A percentile compares a stretch with the other conserved stretches of the same genome.
phyloP scores from a whole-genome alignment of 805 yeast species.

The Candida namnaoensis region DNA sequence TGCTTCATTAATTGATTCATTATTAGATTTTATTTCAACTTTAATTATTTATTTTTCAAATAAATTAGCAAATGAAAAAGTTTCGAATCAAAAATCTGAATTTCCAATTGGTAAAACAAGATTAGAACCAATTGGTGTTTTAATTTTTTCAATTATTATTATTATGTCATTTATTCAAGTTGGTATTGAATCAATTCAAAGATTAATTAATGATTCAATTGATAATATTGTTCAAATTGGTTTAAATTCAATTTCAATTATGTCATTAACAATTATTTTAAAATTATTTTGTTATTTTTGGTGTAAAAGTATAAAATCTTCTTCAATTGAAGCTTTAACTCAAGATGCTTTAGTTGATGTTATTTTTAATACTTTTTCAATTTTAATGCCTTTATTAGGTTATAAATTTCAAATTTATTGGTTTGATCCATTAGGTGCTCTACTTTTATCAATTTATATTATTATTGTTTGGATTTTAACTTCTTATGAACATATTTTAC shows the following conservation, averaged over 20 bases:
- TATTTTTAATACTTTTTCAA: conserved; percentile 62
- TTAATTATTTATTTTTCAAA: conserved; percentile 61
- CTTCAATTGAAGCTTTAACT: conserved; percentile 69
- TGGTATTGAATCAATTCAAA: conserved; percentile 50
- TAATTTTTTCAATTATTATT: conserved; percentile 64
- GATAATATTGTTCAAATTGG: conserved; percentile 40
- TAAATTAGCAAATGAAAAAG: conserved; percentile 26
- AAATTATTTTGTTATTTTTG: conserved; percentile 56
- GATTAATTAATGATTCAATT: conserved; percentile 28
- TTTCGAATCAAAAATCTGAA: conserved; percentile 33
- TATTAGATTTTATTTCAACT: conserved; percentile 67
- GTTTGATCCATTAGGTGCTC: conserved; percentile 72
- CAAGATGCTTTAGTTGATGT: conserved; percentile 80
- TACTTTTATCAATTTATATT: conserved; percentile 51
- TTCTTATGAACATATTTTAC: conserved; percentile 65
- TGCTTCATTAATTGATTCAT: conserved; percentile 73
- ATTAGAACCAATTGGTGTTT: conserved; percentile 71
- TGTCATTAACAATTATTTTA: conserved; percentile 52
- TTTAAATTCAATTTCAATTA: conserved; percentile 41
- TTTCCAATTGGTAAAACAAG: conserved; percentile 70
- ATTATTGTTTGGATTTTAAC: conserved; percentile 54
- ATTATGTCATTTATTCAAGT: conserved; percentile 67
- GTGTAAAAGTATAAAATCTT: conserved; percentile 52
- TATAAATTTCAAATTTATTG: conserved; percentile 47
- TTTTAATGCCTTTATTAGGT: conserved; percentile 62